Evolutionary conservation across 2,329 filamentous ascomycete genomes (phyloP), one percentile per base, ranked within the genome.

Genomic region (Botryotinia narcissicola): DNA sequence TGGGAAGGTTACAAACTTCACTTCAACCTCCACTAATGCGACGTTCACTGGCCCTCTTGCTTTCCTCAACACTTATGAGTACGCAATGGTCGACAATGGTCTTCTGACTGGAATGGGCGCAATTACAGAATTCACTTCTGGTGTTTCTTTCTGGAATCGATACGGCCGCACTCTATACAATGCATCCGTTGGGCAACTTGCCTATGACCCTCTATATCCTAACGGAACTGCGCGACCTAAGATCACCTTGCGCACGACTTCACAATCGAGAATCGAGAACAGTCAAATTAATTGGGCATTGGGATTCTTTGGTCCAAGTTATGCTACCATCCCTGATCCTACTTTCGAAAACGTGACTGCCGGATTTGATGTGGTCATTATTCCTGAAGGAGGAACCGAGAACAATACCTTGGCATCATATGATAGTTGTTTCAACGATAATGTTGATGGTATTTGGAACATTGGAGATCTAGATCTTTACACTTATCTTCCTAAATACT

Each of bases 351-450:
- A 83, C 75, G 83, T 82, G 75, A 82, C 81, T 9, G 79, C 81
- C n/a, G 82, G 83, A 18, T 86, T 84, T 74, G 81, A 87, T 60
- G 80, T 87, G 7, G 84, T 88, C 5, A 78, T 87, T 61, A 87
- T 88, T 60, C 83, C 85, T 0, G 86, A 88, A 77, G 83, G 83
- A 42, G 83, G 82, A 59, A 83, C 81, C 0, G 85, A 85, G 77
- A 88, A 87, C 80, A 87, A 87, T 77, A 87, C 86, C 5, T 80
- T 87, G 25, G 86, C 86, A 22, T 82, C 85, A 0, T 87, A 87
- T 76, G 84, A 87, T 74, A 83, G 84, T 64, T 88, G 87, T 78
- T 80, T 80, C 70, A 83, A 84, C 67, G 83, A 85, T 63, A 77
- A 81, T 29, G 62, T 42, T 35, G 63, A 71, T 29, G 57, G 60